Percentiles rank a stretch among this genome's conserved stretches.
phyloP scores from a whole-genome alignment of 129 eudicot genomes.

The Pulicaria dysenterica region DNA sequence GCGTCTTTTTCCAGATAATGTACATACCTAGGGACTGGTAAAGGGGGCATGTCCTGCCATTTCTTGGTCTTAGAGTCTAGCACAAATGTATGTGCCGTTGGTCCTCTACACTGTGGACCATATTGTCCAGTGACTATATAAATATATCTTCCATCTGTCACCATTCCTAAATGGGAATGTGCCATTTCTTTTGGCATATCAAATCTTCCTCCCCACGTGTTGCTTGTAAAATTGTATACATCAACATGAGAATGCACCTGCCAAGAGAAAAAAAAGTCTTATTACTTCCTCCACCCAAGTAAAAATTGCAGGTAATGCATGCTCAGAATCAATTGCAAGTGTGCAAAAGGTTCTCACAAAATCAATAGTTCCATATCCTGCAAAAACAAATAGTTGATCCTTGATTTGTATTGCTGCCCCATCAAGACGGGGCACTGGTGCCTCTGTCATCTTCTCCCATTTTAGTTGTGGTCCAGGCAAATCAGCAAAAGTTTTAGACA shows the following conservation, averaged over 20 bases:
- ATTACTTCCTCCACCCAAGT: background rate
- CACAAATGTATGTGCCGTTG: slow-evolving; percentile 77
- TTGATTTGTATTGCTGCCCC: slow-evolving; percentile 93
- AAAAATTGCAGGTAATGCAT: background rate
- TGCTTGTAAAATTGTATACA: slow-evolving; percentile 73
- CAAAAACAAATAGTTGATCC: slow-evolving; percentile 79
- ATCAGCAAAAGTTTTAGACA: slow-evolving; percentile 90
- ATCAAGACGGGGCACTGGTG: slow-evolving; percentile 96
- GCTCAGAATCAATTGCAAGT: background rate
- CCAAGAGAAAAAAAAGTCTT: background rate
- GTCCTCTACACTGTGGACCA: slow-evolving; percentile 98
- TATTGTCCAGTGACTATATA: slow-evolving; percentile 86
- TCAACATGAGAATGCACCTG: slow-evolving; percentile 99
- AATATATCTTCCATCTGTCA: slow-evolving; percentile 86
- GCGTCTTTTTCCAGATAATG: background rate
- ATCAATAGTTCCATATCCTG: slow-evolving; percentile 96
- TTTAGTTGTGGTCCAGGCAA: slow-evolving; percentile 73
- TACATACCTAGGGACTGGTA: slow-evolving; percentile 85
- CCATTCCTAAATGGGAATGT: slow-evolving; percentile 98
- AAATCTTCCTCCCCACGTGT: slow-evolving; percentile 83
- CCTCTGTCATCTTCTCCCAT: slow-evolving; percentile 83
- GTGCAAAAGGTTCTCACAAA: slow-evolving; percentile 43
- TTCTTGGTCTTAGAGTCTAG: slow-evolving; percentile 81
- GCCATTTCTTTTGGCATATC: slow-evolving; percentile 99
- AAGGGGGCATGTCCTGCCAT: slow-evolving; percentile 77